Evolutionary conservation across 768 basidiomycete genomes (phyloP).

Genomic region (Phylloporus sp.): DNA sequence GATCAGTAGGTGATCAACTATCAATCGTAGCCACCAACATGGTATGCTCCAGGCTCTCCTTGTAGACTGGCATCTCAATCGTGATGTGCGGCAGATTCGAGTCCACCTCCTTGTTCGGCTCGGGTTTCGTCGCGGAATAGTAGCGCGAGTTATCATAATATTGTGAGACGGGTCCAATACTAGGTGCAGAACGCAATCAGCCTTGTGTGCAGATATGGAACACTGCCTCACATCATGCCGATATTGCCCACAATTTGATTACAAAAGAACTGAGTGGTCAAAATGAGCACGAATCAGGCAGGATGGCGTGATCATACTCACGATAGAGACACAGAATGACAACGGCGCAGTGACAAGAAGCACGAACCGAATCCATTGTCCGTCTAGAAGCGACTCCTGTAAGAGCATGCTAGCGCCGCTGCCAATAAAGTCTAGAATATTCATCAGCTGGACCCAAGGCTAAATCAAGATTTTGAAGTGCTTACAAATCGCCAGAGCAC

Average conservation of each 20-base stretch:
- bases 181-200: constrained; percentile 22
- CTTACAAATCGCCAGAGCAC: constrained; percentile 64
- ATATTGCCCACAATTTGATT: constrained; percentile 64
- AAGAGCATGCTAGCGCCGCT: constrained; percentile 57
- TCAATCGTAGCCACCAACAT: constrained; percentile 51
- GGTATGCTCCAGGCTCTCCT: constrained; percentile 76
- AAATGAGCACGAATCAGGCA: neutral
- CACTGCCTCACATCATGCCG: constrained; percentile 53
- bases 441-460: constrained; percentile 1
- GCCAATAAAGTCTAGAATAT: constrained; percentile 58
- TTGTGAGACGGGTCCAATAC: constrained; percentile 80
- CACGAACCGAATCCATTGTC: constrained; percentile 56
- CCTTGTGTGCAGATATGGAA: neutral
- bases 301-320: constrained; percentile 32
- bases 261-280: constrained; percentile 58
- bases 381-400: constrained; percentile 66
- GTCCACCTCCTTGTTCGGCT: constrained; percentile 60
- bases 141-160: constrained; percentile 82
- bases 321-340: constrained; percentile 72
- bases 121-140: constrained; percentile 69
- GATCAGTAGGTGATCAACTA: neutral
- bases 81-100: constrained; percentile 67
- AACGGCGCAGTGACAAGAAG: constrained; percentile 65
- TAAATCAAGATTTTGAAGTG: neutral
- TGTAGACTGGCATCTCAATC: constrained; percentile 85